Percentiles rank a stretch among this genome's conserved stretches.
phyloP scores from a whole-genome alignment of 371 early-diverging fungal genomes.

The Mortierella sp. region DNA sequence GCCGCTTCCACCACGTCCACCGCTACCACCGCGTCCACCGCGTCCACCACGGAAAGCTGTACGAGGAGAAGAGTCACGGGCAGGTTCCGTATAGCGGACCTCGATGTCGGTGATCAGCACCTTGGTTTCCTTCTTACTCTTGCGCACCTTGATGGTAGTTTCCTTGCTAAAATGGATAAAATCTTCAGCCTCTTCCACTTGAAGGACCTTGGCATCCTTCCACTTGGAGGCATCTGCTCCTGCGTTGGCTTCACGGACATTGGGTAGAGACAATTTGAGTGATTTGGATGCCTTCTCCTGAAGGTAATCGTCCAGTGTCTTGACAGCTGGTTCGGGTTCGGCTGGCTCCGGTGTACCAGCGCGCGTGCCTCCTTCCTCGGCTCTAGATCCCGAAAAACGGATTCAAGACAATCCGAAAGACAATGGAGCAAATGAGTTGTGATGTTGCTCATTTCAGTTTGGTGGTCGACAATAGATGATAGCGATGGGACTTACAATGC shows the following conservation, averaged over 20 bases:
- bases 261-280: slow-evolving; percentile 59
- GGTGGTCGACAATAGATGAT: slow-evolving; percentile 30
- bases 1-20: slow-evolving; percentile 48
- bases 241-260: slow-evolving; percentile 83
- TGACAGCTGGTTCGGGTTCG: slow-evolving; percentile 77
- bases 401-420: no score
- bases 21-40: slow-evolving; percentile 51
- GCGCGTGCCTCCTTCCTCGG: slow-evolving; percentile 51
- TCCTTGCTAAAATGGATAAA: slow-evolving; percentile 73
- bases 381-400: slow-evolving; percentile 32
- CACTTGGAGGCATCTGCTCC: slow-evolving; percentile 81
- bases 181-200: slow-evolving; percentile 71
- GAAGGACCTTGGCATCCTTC: slow-evolving; percentile 78
- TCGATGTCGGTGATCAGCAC: slow-evolving; percentile 73
- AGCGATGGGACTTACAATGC: slow-evolving; percentile 23
- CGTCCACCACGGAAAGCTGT: slow-evolving; percentile 44
- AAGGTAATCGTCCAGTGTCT: slow-evolving; percentile 84
- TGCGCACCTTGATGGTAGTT: slow-evolving; percentile 44
- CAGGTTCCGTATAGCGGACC: slow-evolving; percentile 60
- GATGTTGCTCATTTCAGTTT: neutral
- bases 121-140: slow-evolving; percentile 65
- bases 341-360: slow-evolving; percentile 58
- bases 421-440: no score
- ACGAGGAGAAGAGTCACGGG: slow-evolving; percentile 52
- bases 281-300: slow-evolving; percentile 74